Conservation (phyloP, 1,139 yeast genomes). For the Geotrichum klebahnii region DNA sequence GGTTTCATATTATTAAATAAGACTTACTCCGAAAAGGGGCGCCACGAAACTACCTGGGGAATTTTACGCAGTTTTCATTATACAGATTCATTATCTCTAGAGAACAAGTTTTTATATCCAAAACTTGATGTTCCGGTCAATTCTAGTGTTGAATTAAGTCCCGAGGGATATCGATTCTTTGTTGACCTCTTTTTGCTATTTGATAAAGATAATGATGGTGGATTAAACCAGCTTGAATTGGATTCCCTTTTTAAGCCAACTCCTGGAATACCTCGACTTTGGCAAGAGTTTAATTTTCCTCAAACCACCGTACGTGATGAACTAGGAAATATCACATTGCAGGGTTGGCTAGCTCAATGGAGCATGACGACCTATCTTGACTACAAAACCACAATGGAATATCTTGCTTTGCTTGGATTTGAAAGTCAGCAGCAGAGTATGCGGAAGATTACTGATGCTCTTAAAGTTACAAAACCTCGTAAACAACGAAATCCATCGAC, state of each 20-base stretch:
- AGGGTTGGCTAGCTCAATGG: constrained; percentile 99
- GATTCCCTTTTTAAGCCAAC: constrained; percentile 72
- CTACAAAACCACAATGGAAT: constrained; percentile 77
- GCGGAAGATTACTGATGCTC: constrained; percentile 51
- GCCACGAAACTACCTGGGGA: constrained; percentile 97
- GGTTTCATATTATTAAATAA: constrained; percentile 78
- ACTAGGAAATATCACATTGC: constrained; percentile 81
- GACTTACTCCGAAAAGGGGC: constrained; percentile 79
- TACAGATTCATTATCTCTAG: constrained; percentile 82
- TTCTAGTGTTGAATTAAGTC: constrained; percentile 86
- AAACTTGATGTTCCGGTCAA: constrained; percentile 68
- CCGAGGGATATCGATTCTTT: constrained; percentile 85
- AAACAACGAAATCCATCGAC: constrained; percentile 51
- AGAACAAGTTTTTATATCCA: constrained; percentile 74
- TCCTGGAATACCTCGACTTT: constrained; percentile 82
- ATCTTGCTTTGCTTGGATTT: constrained; percentile 84
- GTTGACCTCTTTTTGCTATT: constrained; percentile 83
- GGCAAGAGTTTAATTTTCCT: constrained; percentile 86
- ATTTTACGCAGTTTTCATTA: constrained; percentile 81
- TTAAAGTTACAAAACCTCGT: constrained; percentile 78
- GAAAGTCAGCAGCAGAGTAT: constrained; percentile 45
- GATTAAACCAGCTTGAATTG: constrained; percentile 71
- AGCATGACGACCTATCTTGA: constrained; percentile 88
- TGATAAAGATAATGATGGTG: constrained; percentile 95
- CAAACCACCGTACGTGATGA: constrained; percentile 83